Conservation (phyloP, 1,139 yeast genomes). For the Zygoascus hellenicus region DNA sequence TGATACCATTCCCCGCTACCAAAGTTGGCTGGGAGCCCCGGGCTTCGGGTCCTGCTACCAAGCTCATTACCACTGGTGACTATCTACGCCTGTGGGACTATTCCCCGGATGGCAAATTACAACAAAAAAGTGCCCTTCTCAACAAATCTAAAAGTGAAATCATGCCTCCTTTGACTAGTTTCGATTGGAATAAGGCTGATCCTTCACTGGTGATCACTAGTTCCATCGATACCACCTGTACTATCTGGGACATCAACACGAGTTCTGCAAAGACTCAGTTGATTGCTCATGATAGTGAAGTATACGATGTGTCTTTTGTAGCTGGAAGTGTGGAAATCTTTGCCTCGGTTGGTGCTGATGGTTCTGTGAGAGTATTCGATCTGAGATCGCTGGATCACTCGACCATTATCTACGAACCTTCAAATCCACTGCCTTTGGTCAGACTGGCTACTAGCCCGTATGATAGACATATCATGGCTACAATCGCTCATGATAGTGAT, state of each 20-base stretch:
- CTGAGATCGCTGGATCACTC: conserved; percentile 86
- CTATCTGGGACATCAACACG: conserved; percentile 81
- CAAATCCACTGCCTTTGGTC: conserved; percentile 56
- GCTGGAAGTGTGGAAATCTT: conserved; percentile 72
- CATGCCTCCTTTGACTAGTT: conserved; percentile 67
- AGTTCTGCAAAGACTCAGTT: conserved; percentile 87
- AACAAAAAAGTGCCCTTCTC: conserved; percentile 38
- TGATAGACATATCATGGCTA: conserved; percentile 76
- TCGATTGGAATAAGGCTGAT: conserved; percentile 84
- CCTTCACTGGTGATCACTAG: conserved; percentile 72
- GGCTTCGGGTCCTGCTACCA: conserved; percentile 18
- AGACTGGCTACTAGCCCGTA: conserved; percentile 72
- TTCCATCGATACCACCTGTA: conserved; percentile 93
- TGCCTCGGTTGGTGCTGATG: conserved; percentile 94
- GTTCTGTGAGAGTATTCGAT: conserved; percentile 89
- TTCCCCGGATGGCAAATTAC: conserved; percentile 35
- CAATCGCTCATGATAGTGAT: conserved; percentile 67
- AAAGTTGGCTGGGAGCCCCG: conserved; percentile 68
- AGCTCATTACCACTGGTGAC: conserved; percentile 66
- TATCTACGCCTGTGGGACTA: conserved; percentile 63
- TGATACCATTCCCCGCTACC: conserved; percentile 62
- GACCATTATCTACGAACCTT: conserved; percentile 82
- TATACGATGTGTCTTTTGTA: conserved; percentile 83
- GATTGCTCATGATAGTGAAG: conserved; percentile 95
- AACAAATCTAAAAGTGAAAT: conserved; percentile 37